Percentiles rank a stretch among this genome's conserved stretches.
phyloP scores from a whole-genome alignment of 1,139 yeast species.

The Nakaseomyces glabratus region DNA sequence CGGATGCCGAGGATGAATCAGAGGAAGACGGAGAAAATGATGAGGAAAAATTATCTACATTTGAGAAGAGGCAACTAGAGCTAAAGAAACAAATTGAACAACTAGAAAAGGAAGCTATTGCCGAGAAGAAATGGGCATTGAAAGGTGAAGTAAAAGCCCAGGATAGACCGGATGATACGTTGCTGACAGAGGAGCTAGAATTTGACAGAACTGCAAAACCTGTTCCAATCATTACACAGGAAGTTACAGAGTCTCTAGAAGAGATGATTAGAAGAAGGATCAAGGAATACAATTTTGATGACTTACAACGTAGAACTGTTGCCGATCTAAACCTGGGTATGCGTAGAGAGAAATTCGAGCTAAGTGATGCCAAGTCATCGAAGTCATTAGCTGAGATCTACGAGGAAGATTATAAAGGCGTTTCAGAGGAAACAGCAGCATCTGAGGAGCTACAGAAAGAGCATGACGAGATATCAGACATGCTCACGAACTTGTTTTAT shows the following conservation, averaged over 20 bases:
- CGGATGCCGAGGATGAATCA: constrained; percentile 37
- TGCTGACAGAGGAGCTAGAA: constrained; percentile 58
- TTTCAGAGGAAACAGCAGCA: constrained; percentile 34
- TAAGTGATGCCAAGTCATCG: constrained; percentile 74
- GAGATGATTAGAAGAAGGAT: constrained; percentile 82
- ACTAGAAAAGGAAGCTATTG: constrained; percentile 79
- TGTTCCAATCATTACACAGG: constrained; percentile 88
- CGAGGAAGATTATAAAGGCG: constrained; percentile 71
- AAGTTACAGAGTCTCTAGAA: constrained; percentile 75
- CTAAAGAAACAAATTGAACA: constrained; percentile 68
- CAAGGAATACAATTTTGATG: constrained; percentile 69
- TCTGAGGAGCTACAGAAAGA: constrained; percentile 59
- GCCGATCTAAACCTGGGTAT: constrained; percentile 42
- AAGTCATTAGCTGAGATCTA: constrained; percentile 88
- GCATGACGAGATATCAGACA: constrained; percentile 66
- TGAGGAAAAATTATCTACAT: constrained; percentile 52
- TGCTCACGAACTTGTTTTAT: constrained; percentile 56
- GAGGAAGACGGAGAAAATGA: constrained; percentile 36
- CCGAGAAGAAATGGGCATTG: constrained; percentile 89
- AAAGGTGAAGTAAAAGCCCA: constrained; percentile 82
- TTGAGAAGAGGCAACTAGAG: constrained; percentile 73
- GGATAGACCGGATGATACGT: constrained; percentile 77
- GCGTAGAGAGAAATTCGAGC: constrained; percentile 46
- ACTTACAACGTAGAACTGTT: constrained; percentile 62
- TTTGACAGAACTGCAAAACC: constrained; percentile 72